phyloP scores from a whole-genome alignment of 2,329 filamentous ascomycete genomes.

The Capronia coronata region DNA sequence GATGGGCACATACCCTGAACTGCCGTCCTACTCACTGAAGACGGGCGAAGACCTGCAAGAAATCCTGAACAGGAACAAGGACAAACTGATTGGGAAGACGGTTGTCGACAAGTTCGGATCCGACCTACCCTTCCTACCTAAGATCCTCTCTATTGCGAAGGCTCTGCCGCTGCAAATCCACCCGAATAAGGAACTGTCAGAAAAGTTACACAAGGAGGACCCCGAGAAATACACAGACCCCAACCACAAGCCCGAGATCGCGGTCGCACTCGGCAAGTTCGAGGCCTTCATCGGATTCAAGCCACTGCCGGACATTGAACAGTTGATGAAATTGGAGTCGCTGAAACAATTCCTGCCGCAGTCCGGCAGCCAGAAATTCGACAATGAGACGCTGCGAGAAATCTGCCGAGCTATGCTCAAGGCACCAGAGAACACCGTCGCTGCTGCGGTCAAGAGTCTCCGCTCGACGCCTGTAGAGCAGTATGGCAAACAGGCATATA shows the following conservation, averaged over 20 bases:
- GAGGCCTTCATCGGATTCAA: slow-evolving; percentile 74
- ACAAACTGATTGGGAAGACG: slow-evolving; percentile 57
- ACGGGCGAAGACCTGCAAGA: slow-evolving; percentile 60
- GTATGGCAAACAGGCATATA: slow-evolving; percentile 51
- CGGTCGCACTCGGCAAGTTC: slow-evolving; percentile 63
- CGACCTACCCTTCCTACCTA: slow-evolving; percentile 66
- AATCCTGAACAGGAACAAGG: slow-evolving; percentile 55
- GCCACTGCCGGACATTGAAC: slow-evolving; percentile 53
- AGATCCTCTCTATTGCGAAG: slow-evolving; percentile 69
- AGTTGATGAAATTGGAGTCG: slow-evolving; percentile 51
- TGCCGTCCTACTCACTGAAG: slow-evolving; percentile 57
- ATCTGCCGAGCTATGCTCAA: slow-evolving; percentile 52
- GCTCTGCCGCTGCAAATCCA: slow-evolving; percentile 70
- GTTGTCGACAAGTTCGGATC: slow-evolving; percentile 56
- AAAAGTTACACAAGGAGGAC: slow-evolving; percentile 57
- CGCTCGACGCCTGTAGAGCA: slow-evolving; percentile 43
- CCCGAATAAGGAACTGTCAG: slow-evolving; percentile 61
- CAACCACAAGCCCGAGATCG: slow-evolving; percentile 77
- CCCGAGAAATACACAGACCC: slow-evolving; percentile 62
- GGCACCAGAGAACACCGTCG: slow-evolving; percentile 48
- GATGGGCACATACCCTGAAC: slow-evolving; percentile 70
- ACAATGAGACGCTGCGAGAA: slow-evolving; percentile 52
- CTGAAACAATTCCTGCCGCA: slow-evolving; percentile 50
- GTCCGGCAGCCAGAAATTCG: slow-evolving; percentile 33
- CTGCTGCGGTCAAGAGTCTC: slow-evolving; percentile 49